Evolutionary conservation across 1,284 basidiomycete species (phyloP), one percentile per base, ranked within the genome.

Genomic region (Heterobasidion parviporum): DNA sequence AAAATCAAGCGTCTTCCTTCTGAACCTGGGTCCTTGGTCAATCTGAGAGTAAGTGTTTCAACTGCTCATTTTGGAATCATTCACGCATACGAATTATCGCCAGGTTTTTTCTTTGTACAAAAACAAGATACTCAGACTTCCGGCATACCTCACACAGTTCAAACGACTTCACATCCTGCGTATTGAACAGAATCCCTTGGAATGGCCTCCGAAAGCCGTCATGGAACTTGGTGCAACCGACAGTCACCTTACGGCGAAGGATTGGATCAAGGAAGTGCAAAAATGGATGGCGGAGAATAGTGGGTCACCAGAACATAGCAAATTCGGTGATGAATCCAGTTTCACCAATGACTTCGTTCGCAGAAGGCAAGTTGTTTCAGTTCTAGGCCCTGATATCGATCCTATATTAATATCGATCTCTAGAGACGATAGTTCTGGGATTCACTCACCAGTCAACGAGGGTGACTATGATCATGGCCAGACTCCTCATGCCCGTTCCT

Each of bases 171-270:
- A 86, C 54, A 81, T 96, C 34, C 78, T 98, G 66, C 94, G 93
- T 68, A 76, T 92, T 8, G 94, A 97, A 63, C 85, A 87, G 61
- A 98, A 98, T 66, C 93, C 93, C 1, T 78, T 98, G 43, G 86
- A 93, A 68, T 98, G 94, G 94, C 96, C 96, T 1, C 84, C 87
- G 20, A 79, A 73, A 62, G 59, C 67, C 59, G 73, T 83, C 50
- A 3, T 49, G 26, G 47, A 49, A 10, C n/a, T 32, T 26, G 47
- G 47, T 7, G 14, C 33, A 7, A 69, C 86, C 64, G 77, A 80
- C 54, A 64, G 70, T 5, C 66, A 68, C 16, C 70, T 83, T 53
- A 64, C 72, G 15, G 70, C 76, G 54, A 76, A 73, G 62, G 79
- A 82, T 41, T 94, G 92, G 87, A 83, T 96, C 54, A 73, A 73